Evolutionary conservation across 2,329 filamentous ascomycete genomes (phyloP), one percentile per base, ranked within the genome.

Genomic region (Microsporum ferrugineum): DNA sequence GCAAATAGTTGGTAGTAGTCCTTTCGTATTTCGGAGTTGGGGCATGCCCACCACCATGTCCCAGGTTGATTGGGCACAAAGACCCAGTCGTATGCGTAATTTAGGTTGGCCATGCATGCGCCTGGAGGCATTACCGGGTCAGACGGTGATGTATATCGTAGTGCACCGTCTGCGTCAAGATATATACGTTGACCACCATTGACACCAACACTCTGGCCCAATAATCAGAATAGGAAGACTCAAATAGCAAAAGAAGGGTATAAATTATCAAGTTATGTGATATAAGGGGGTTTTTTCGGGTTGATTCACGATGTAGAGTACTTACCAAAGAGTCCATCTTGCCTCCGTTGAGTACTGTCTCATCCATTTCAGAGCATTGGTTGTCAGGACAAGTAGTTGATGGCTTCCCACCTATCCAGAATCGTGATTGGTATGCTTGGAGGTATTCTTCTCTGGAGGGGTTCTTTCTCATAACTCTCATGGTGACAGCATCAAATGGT

Each of bases 21-120:
- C 12, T 36, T 14, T 10, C 57, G 17, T 6, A 33, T 5, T 2
- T 39, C 34, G 29, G 58, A 2, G 17, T 45, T 47, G 6, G 34
- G 29, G 31, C 58, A 60, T 10, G 58, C 58, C 43, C 33, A 60
- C 58, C 58, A 60, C 38, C 58, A 43, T 39, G 58, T 43, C 10
- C 43, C 45, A 12, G 41, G 31, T n/a, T 43, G 31, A n/a, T 39
- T 39, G 36, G 45, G 58, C 27, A 60, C 31, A 14, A 38, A 34
- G 49, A 38, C 33, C 55, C 55, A 57, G n/a, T 38, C 33, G 45
- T 23, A 60, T 29, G 34, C 45, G 33, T 43, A 55, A 5, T 51
- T 39, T 14, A 59, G 43, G 12, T 43, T 23, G 7, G 5, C 58
- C 5, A 10, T 53, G n/a, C n/a, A 39, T 10, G 58, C 34, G 33